phyloP scores from a whole-genome alignment of 768 basidiomycete species.

The Podaxis sp. region DNA sequence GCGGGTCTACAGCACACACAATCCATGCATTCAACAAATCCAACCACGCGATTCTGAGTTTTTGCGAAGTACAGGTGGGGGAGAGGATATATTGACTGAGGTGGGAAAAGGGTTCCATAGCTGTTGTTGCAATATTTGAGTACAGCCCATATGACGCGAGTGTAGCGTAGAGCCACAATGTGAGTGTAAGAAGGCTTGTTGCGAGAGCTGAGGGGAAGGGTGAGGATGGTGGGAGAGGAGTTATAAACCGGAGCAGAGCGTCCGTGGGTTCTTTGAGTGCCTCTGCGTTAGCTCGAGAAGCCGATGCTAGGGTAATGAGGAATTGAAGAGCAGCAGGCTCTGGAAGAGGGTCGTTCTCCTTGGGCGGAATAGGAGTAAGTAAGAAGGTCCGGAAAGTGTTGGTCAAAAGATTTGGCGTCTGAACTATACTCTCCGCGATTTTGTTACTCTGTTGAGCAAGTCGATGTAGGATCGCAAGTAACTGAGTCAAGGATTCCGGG shows the following conservation, averaged over 20 bases:
- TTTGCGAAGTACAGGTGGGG: constrained; percentile 32
- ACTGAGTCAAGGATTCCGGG: constrained; percentile 49
- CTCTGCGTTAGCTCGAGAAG: constrained; percentile 70
- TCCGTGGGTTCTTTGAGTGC: constrained; percentile 57
- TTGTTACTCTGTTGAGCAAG: constrained; percentile 59
- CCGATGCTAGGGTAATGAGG: constrained; percentile 53
- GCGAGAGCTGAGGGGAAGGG: constrained; percentile 43
- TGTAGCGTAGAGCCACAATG: constrained; percentile 60
- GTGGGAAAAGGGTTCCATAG: constrained; percentile 52
- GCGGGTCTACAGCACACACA: constrained; percentile 86
- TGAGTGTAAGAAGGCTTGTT: constrained; percentile 49
- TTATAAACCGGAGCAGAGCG: constrained; percentile 70
- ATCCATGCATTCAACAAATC: constrained; percentile 71
- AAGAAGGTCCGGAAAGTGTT: constrained; percentile 58
- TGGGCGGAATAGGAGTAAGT: constrained; percentile 47
- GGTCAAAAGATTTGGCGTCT: constrained; percentile 51
- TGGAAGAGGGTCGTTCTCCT: constrained; percentile 34
- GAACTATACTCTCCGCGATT: constrained; percentile 50
- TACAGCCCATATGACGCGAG: constrained; percentile 82
- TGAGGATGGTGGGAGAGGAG: constrained; percentile 48
- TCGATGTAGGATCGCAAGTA: constrained; percentile 59
- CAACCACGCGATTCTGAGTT: constrained; percentile 52
- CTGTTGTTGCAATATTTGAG: constrained; percentile 64
- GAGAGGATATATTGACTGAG: constrained; percentile 50
- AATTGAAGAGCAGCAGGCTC: constrained; percentile 56